phyloP scores from a whole-genome alignment of 1,284 basidiomycete genomes.

The Cutaneotrichosporon mucoides region DNA sequence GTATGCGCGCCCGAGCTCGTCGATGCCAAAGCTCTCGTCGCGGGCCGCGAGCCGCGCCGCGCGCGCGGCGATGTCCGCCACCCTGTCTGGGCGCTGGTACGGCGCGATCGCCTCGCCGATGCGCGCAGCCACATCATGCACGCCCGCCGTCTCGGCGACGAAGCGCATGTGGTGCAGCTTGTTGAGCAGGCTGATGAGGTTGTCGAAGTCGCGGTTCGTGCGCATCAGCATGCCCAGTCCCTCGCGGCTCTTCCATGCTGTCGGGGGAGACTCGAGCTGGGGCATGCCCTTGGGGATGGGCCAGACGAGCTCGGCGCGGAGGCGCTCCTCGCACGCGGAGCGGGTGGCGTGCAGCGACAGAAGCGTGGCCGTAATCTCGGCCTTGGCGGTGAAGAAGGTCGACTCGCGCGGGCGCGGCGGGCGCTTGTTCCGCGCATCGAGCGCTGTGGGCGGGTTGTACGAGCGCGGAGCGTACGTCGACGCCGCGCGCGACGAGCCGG shows the following conservation, averaged over 20 bases:
- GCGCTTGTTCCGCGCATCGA: not conserved
- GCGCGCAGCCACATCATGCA: constrained; percentile 56
- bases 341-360: constrained; percentile 65
- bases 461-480: constrained; percentile 9
- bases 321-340: constrained; percentile 56
- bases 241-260: constrained; percentile 62
- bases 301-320: constrained; percentile 66
- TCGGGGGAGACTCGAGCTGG: constrained; percentile 57
- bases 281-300: constrained; percentile 70
- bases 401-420: constrained; percentile 55
- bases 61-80: not conserved
- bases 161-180: constrained; percentile 68
- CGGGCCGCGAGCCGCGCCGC: constrained; percentile 2
- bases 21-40: constrained; percentile 54
- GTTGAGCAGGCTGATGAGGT: constrained; percentile 62
- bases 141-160: constrained; percentile 64
- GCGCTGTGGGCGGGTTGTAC: not conserved
- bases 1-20: constrained; percentile 73
- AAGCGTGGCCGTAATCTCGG: constrained; percentile 71
- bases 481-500: constrained; percentile 9
- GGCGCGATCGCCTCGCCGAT: constrained; percentile 59
- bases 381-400: constrained; percentile 82
- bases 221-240: constrained; percentile 65
- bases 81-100: constrained; percentile 57
- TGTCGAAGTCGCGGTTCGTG: constrained; percentile 68